Percentiles rank a stretch among this genome's conserved stretches.
phyloP scores from a whole-genome alignment of 169 alveolate genomes.

The Plasmodium falciparum region DNA sequence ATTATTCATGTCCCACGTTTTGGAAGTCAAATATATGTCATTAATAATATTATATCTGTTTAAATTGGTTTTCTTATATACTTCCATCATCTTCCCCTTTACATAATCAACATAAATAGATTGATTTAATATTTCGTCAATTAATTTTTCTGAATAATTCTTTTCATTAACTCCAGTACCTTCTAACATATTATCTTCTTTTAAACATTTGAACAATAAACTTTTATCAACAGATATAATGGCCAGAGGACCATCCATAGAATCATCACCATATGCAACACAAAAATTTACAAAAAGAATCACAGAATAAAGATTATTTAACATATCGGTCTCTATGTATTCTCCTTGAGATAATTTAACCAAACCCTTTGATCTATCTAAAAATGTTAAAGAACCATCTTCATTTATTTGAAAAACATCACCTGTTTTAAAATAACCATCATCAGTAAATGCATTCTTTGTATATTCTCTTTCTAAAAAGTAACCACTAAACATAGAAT shows the following conservation, averaged over 20 bases:
- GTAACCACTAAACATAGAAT: conserved; percentile 90
- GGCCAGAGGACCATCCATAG: conserved; percentile 65
- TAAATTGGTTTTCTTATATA: conserved; percentile 23
- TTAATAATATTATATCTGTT: conserved; percentile 20
- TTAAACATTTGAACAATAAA: conserved; percentile 12
- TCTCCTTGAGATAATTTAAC: conserved; percentile 97
- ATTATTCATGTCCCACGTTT: conserved; percentile 37
- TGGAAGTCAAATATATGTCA: conserved; percentile 20
- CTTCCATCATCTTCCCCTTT: conserved; percentile 25
- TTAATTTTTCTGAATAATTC: background rate
- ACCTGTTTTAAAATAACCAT: conserved; percentile 94
- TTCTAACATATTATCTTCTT: conserved; percentile 17
- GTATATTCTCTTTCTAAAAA: conserved; percentile 92
- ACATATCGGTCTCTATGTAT: conserved; percentile 87
- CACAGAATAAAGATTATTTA: conserved; percentile 42
- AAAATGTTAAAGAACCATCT: conserved; percentile 91
- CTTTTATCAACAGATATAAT: conserved; percentile 33
- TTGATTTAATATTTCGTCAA: background rate
- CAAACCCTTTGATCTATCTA: conserved; percentile 95
- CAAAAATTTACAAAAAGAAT: conserved; percentile 23
- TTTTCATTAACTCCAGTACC: background rate
- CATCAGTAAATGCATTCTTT: conserved; percentile 86
- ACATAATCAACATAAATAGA: conserved; percentile 32
- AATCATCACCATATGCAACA: conserved; percentile 72
- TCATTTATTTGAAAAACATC: conserved; percentile 91